Evolutionary conservation across 768 basidiomycete species (phyloP).

Genomic region (Hericium rajendrae): DNA sequence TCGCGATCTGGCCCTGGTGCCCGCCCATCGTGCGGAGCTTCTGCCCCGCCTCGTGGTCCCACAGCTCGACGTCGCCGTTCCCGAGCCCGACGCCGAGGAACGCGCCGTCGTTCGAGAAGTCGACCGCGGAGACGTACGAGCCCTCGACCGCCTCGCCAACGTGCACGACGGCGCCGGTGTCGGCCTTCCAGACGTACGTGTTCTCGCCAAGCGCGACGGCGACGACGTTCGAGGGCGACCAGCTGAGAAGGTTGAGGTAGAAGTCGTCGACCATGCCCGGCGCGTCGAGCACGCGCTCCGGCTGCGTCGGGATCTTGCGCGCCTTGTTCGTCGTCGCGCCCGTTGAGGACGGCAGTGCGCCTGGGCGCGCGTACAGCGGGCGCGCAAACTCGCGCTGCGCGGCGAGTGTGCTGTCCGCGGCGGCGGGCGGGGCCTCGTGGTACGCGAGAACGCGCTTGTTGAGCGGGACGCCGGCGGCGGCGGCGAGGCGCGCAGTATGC

Average conservation of each 20-base stretch:
- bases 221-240: slow-evolving; percentile 80
- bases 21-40: slow-evolving; percentile 88
- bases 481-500: slow-evolving; percentile 70
- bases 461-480: slow-evolving; percentile 65
- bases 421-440: slow-evolving; percentile 77
- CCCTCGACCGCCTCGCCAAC: slow-evolving; percentile 70
- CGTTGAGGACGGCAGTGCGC: slow-evolving; percentile 53
- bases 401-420: slow-evolving; percentile 64
- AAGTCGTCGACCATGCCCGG: slow-evolving; percentile 93
- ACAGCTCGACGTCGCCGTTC: slow-evolving; percentile 85
- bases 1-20: slow-evolving; percentile 75
- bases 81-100: slow-evolving; percentile 79
- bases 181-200: slow-evolving; percentile 93
- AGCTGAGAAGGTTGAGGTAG: slow-evolving; percentile 89
- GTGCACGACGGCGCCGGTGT: slow-evolving; percentile 74
- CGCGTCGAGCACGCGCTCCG: slow-evolving; percentile 92
- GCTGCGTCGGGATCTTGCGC: slow-evolving; percentile 76
- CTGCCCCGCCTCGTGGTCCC: slow-evolving; percentile 75
- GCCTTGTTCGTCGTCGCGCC: slow-evolving; percentile 58
- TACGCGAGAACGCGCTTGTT: slow-evolving; percentile 82
- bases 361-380: slow-evolving; percentile 64
- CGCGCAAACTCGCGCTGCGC: slow-evolving; percentile 71
- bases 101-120: slow-evolving; percentile 71
- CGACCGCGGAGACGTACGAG: slow-evolving; percentile 65
- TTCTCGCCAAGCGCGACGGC: slow-evolving; percentile 82